These are phyloP conservation scores for Annulohypoxylon moriforme DNA, from an alignment of 495 filamentous ascomycete species.

Conservation along the genomic window DNA sequence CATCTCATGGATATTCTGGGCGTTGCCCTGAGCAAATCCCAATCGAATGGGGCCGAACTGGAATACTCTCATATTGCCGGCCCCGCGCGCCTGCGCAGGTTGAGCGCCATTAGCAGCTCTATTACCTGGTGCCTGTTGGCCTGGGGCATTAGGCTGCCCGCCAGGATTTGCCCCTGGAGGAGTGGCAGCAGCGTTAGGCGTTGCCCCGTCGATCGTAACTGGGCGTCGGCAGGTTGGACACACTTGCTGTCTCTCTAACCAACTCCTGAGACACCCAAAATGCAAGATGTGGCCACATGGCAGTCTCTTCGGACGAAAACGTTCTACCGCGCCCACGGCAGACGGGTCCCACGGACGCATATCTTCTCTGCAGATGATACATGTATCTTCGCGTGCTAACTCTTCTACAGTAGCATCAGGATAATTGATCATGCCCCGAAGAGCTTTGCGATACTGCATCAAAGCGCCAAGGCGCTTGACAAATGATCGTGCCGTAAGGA, in stretches of 20 bases:
- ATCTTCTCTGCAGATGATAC: conserved; percentile 97
- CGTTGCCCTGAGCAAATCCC: conserved; percentile 64
- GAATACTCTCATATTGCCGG: conserved; percentile 57
- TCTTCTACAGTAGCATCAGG: conserved; percentile 93
- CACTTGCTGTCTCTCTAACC: conserved; percentile 98
- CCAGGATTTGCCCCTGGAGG: conserved; percentile 35
- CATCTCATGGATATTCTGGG: conserved; percentile 60
- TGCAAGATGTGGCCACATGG: conserved; percentile 97
- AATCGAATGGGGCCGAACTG: conserved; percentile 71
- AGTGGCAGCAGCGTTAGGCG: conserved; percentile 21
- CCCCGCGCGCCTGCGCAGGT: conserved; percentile 41
- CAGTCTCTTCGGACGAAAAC: conserved; percentile 91
- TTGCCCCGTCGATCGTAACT: conserved; percentile 64
- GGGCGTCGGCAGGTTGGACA: conserved; percentile 93
- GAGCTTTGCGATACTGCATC: conserved; percentile 86
- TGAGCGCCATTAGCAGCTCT: conserved; percentile 45
- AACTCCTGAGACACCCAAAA: conserved; percentile 92
- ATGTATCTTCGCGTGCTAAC: conserved; percentile 85
- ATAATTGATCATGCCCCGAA: conserved; percentile 90
- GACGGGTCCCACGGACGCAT: conserved; percentile 79
- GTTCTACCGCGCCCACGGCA: conserved; percentile 71
- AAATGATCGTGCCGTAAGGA: conserved; percentile 92
- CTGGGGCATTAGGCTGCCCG: conserved; percentile 42
- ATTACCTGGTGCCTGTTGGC: conserved; percentile 45
- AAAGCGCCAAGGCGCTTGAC: conserved; percentile 87